A percentile compares a stretch with the other conserved stretches of the same genome.
Conservation (phyloP, 2,329 filamentous ascomycete species). For the Aspergillus melleus region DNA sequence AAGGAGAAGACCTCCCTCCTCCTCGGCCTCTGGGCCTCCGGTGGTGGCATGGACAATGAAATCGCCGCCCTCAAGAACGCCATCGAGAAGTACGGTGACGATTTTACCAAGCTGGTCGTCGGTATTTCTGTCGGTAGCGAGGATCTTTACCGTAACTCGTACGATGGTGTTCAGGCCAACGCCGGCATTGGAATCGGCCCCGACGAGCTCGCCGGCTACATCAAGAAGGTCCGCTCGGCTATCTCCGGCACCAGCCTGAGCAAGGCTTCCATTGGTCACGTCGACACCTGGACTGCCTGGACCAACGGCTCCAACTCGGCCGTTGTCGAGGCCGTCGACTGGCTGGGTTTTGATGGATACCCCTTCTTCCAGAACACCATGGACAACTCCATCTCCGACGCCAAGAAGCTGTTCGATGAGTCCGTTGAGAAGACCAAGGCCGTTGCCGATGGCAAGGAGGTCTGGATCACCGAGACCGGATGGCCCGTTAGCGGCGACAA, state of each 20-base stretch:
- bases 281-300: constrained; percentile 85
- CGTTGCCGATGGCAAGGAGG: constrained; percentile 64
- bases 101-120: constrained; percentile 60
- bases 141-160: constrained; percentile 78
- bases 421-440: constrained; percentile 62
- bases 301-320: constrained; percentile 70
- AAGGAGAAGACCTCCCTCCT: constrained; percentile 75
- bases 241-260: constrained; percentile 61
- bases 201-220: constrained; percentile 65
- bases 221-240: constrained; percentile 64
- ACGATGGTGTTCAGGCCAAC: constrained; percentile 64
- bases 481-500: constrained; percentile 74
- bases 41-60: constrained; percentile 71
- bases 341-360: constrained; percentile 81
- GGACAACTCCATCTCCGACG: constrained; percentile 65
- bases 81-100: constrained; percentile 66
- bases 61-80: constrained; percentile 69
- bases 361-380: constrained; percentile 76
- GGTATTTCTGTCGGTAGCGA: constrained; percentile 86
- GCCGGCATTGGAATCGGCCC: constrained; percentile 65
- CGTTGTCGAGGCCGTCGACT: constrained; percentile 71
- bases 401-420: constrained; percentile 66
- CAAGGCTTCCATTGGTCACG: constrained; percentile 69
- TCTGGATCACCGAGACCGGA: constrained; percentile 88
- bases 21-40: constrained; percentile 81